Percentiles rank a stretch among this genome's conserved stretches.
These are phyloP conservation scores for Boletus bicolor DNA, from an alignment of 768 basidiomycete genomes.

Conservation along the genomic window DNA sequence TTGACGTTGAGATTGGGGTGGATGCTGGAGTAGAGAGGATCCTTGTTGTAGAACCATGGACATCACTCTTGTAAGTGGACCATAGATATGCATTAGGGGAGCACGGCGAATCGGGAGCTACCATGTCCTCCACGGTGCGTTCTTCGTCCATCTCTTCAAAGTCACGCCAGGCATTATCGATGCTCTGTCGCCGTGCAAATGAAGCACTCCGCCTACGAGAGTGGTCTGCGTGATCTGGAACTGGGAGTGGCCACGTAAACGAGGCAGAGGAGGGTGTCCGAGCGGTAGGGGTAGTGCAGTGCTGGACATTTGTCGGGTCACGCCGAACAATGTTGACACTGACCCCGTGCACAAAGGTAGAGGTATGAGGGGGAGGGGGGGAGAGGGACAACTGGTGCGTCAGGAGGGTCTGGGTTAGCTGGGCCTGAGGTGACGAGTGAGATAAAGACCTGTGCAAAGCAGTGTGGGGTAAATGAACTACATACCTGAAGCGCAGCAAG, in stretches of 20 bases:
- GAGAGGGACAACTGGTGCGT: constrained; percentile 30
- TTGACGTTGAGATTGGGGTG: constrained; percentile 11
- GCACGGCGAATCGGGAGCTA: constrained; percentile 33
- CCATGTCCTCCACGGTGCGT: constrained; percentile 44
- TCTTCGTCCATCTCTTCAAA: constrained; percentile 45
- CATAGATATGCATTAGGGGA: constrained; percentile 23
- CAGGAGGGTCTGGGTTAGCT: constrained; percentile 44
- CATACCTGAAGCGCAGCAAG: constrained; percentile 46
- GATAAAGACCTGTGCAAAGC: constrained; percentile 17
- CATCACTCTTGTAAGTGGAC: constrained; percentile 19
- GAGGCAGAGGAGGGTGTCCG: constrained; percentile 33
- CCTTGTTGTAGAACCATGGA: constrained; percentile 13
- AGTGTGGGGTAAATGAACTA: constrained; percentile 16
- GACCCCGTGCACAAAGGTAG: constrained; percentile 20
- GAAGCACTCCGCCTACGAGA: constrained; percentile 29
- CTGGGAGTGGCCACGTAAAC: constrained; percentile 30
- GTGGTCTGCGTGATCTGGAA: constrained; percentile 20
- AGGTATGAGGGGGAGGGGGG: constrained; percentile 13
- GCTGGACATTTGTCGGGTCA: constrained; percentile 36
- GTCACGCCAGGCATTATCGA: constrained; percentile 29
- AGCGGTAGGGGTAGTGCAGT: constrained; percentile 40
- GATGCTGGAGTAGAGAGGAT: constrained; percentile 25
- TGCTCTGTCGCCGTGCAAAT: constrained; percentile 21
- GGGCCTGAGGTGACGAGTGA: constrained; percentile 33
- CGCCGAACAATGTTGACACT: constrained; percentile 25